Conservation (phyloP, 2,329 filamentous ascomycete species). For the Mycocentrospora acerina region DNA sequence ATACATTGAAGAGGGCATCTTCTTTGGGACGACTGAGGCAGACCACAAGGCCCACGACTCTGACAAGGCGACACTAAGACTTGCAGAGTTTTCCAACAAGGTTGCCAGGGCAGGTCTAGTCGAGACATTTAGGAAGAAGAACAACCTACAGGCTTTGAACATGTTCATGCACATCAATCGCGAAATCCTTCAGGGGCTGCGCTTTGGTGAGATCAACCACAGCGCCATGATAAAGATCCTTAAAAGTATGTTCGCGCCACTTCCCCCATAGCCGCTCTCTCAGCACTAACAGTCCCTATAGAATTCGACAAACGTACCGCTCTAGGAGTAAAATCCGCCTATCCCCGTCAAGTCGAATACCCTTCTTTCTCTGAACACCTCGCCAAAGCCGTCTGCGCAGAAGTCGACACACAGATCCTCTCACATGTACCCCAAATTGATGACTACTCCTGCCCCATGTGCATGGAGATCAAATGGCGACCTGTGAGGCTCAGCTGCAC, state of each 20-base stretch:
- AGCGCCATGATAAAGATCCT: constrained; percentile 79
- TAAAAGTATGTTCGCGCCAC: constrained; percentile 63
- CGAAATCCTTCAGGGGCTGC: constrained; percentile 74
- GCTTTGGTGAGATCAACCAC: constrained; percentile 82
- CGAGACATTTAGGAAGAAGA: constrained; percentile 63
- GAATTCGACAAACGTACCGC: constrained; percentile 86
- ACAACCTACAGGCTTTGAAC: constrained; percentile 65
- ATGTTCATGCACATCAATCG: constrained; percentile 73
- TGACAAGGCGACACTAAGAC: constrained; percentile 64
- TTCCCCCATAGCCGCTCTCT: background rate
- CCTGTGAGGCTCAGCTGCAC: constrained; percentile 75
- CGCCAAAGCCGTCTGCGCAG: constrained; percentile 73
- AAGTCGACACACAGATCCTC: constrained; percentile 72
- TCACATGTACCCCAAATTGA: constrained; percentile 77
- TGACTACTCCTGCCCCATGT: constrained; percentile 81
- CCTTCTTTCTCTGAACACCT: constrained; percentile 65
- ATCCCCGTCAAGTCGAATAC: constrained; percentile 59
- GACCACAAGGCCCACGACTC: constrained; percentile 70
- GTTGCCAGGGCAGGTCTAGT: constrained; percentile 62
- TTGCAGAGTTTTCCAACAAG: constrained; percentile 72
- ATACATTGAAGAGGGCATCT: constrained; percentile 77
- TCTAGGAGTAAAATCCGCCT: constrained; percentile 65
- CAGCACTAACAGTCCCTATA: constrained; percentile 37
- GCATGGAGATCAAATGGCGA: constrained; percentile 75
- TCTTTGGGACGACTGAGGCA: constrained; percentile 75